These are phyloP conservation scores for Phaeosphaeriaceae sp. DNA, from an alignment of 2,329 filamentous ascomycete genomes.

Conservation along the genomic window DNA sequence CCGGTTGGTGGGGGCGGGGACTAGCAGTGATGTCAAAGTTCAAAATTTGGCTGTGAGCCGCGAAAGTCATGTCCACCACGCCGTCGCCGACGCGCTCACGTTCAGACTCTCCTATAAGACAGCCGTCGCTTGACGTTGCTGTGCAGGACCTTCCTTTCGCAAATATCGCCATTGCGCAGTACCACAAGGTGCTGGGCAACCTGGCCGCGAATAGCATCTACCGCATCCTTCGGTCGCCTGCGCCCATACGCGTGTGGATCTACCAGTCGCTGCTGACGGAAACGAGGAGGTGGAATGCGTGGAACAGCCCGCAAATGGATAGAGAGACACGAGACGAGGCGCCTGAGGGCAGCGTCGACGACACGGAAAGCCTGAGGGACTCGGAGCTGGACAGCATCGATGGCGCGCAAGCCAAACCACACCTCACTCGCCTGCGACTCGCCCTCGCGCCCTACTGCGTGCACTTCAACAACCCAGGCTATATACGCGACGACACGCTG, in stretches of 20 bases:
- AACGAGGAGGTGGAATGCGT: slow-evolving; percentile 28
- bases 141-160: slow-evolving; percentile 24
- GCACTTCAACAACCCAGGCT: slow-evolving; percentile 66
- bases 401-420: slow-evolving; percentile 32
- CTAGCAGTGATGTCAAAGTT: slow-evolving; percentile 4
- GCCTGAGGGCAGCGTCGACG: slow-evolving; percentile 13
- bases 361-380: slow-evolving; percentile 20
- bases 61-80: slow-evolving; percentile 13
- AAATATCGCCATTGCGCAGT: slow-evolving; percentile 31
- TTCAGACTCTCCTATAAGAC: not conserved
- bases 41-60: slow-evolving; percentile 1
- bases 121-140: slow-evolving; percentile 3
- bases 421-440: slow-evolving; percentile 54
- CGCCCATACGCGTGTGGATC: slow-evolving; percentile 34
- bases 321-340: slow-evolving; percentile 4
- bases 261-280: slow-evolving; percentile 33
- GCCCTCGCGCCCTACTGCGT: slow-evolving; percentile 58
- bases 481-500: slow-evolving; percentile 65
- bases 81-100: slow-evolving; percentile 15
- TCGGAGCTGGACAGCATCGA: slow-evolving; percentile 21
- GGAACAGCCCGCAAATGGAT: slow-evolving; percentile 17
- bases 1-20: slow-evolving; percentile 20
- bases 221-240: slow-evolving; percentile 33
- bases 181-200: slow-evolving; percentile 27
- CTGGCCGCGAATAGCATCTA: slow-evolving; percentile 33